A percentile compares a stretch with the other conserved stretches of the same genome.
These are phyloP conservation scores for Ustilago hordei DNA, from an alignment of 1,284 basidiomycete species.

Conservation along the genomic window DNA sequence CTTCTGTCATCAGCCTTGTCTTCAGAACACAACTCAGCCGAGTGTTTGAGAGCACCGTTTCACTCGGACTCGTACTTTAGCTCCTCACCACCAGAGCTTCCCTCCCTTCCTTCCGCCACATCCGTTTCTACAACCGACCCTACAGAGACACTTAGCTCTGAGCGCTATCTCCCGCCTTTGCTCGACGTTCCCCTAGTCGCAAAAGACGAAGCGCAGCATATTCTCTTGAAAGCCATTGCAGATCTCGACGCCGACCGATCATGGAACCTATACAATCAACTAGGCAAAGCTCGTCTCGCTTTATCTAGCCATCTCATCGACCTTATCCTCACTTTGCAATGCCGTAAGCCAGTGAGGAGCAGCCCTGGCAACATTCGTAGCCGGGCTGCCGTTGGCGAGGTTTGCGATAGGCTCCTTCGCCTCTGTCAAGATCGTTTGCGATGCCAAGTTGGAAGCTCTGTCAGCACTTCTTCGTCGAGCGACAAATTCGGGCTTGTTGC, in stretches of 20 bases:
- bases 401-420: conserved; percentile 31
- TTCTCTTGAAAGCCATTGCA: conserved; percentile 21
- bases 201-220: conserved; percentile 17
- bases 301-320: conserved; percentile 23
- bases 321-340: conserved; percentile 33
- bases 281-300: conserved; percentile 18
- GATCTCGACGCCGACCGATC: conserved; percentile 31
- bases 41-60: conserved; percentile 1
- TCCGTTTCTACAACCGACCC: not conserved
- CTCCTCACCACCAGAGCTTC: conserved; percentile 23
- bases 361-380: conserved; percentile 16
- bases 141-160: not conserved
- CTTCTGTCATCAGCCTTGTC: not conserved
- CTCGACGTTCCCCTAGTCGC: conserved; percentile 20
- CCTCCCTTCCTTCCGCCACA: not conserved
- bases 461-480: not conserved
- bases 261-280: conserved; percentile 36
- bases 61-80: conserved; percentile 34
- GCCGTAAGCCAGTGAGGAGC: conserved; percentile 31
- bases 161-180: conserved; percentile 38
- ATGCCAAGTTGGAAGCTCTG: conserved; percentile 17
- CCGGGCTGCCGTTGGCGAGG: conserved; percentile 19
- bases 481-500: conserved; percentile 2
- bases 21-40: not conserved
- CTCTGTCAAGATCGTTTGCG: conserved; percentile 26